phyloP scores from a whole-genome alignment of 164 flowering plant species.

The Nelumbo lutea region DNA sequence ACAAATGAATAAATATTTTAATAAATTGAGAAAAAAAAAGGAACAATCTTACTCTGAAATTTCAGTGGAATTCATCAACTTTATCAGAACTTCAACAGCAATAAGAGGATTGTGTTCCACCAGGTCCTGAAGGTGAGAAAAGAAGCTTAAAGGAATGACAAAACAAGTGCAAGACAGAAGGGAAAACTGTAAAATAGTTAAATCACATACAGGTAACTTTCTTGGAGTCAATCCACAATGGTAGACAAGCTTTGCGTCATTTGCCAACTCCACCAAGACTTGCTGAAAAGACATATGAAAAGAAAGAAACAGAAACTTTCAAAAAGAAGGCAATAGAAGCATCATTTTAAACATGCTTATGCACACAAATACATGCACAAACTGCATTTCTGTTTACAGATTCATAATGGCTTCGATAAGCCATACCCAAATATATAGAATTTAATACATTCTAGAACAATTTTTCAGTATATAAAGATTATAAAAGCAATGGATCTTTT shows the following conservation, averaged over 20 bases:
- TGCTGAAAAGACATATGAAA: slow-evolving; percentile 36
- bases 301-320: background rate
- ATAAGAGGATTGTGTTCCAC: slow-evolving; percentile 95
- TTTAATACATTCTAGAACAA: too few relatives aligned
- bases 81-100: slow-evolving; percentile 92
- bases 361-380: background rate
- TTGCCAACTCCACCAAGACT: slow-evolving; percentile 72
- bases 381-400: background rate
- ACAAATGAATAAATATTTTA: background rate
- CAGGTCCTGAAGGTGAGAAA: slow-evolving; percentile 56
- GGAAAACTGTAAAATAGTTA: background rate
- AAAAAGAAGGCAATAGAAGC: background rate
- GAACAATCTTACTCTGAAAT: slow-evolving; percentile 63
- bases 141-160: slow-evolving; percentile 2
- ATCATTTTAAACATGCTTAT: background rate
- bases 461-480: too few relatives aligned
- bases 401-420: background rate
- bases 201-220: slow-evolving; percentile 74
- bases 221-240: slow-evolving; percentile 95
- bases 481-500: background rate
- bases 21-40: background rate
- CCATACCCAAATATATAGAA: background rate
- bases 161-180: background rate
- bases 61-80: slow-evolving; percentile 84
- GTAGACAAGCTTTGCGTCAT: slow-evolving; percentile 92